Percentiles rank a stretch among this genome's conserved stretches.
Conservation (phyloP, 306 rosid species). For the Cucurbita ficifolia region DNA sequence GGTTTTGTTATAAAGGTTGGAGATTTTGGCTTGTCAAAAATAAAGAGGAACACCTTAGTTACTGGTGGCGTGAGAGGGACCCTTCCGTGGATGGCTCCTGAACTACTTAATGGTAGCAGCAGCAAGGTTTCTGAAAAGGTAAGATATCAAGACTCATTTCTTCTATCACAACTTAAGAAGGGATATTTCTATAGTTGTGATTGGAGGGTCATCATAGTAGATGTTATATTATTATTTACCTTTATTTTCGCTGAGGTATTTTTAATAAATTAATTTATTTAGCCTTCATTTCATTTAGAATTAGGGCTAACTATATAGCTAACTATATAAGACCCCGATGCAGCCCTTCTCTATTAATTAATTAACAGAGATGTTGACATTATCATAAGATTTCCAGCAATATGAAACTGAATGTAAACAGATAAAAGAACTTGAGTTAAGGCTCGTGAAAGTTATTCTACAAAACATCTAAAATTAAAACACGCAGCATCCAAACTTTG, state of each 20-base stretch:
- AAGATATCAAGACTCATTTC: not conserved
- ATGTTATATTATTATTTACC: not conserved
- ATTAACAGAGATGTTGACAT: too few relatives aligned
- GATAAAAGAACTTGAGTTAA: too few relatives aligned
- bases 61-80: slow-evolving; percentile 87
- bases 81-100: slow-evolving; percentile 96
- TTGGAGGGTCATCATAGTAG: not conserved
- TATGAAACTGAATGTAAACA: too few relatives aligned
- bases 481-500: too few relatives aligned
- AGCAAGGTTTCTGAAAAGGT: slow-evolving; percentile 92
- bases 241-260: not conserved
- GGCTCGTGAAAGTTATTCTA: too few relatives aligned
- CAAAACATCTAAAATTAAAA: too few relatives aligned
- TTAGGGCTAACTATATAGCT: not conserved
- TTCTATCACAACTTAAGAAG: not conserved
- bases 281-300: not conserved
- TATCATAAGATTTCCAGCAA: too few relatives aligned
- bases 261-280: not conserved
- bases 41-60: slow-evolving; percentile 70
- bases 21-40: slow-evolving; percentile 88
- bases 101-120: slow-evolving; percentile 74
- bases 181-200: not conserved
- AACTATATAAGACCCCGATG: not conserved
- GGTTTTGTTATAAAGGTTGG: slow-evolving; percentile 45
- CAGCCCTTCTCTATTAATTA: not conserved